phyloP scores from a whole-genome alignment of 179 eudicot species.

The Silene noctiflora region DNA sequence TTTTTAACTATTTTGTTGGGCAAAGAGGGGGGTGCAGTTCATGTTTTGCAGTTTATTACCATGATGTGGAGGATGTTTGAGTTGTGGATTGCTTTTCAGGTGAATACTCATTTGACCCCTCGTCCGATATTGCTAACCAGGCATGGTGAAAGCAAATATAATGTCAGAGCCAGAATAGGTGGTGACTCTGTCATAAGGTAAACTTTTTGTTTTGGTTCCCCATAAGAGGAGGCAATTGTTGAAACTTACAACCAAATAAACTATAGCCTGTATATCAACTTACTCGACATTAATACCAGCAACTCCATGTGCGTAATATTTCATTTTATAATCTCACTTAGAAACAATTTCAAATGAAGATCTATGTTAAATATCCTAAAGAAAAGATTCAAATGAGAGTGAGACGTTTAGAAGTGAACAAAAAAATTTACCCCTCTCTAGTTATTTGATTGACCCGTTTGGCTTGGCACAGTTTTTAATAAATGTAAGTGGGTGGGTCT shows the following conservation, averaged over 20 bases:
- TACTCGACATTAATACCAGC: background rate
- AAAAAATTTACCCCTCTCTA: background rate
- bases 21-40: background rate
- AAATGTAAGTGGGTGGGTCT: too few species aligned
- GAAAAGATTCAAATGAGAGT: background rate
- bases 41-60: constrained; percentile 1
- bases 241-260: background rate
- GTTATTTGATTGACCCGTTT: background rate
- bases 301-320: background rate
- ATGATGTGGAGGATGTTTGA: background rate
- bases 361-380: background rate
- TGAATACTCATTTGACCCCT: constrained; percentile 94
- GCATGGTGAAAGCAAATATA: constrained; percentile 95
- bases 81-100: constrained; percentile 46
- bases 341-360: background rate
- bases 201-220: background rate
- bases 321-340: background rate
- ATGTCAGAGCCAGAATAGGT: constrained; percentile 91
- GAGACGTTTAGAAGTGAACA: background rate
- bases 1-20: background rate
- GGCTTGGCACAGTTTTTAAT: too few species aligned
- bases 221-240: background rate
- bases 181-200: constrained; percentile 86
- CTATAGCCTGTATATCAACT: background rate
- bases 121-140: constrained; percentile 97